A percentile compares a stretch with the other conserved stretches of the same genome.
phyloP scores from a whole-genome alignment of 345 rosid genomes.

The Hypericum androsaemum region DNA sequence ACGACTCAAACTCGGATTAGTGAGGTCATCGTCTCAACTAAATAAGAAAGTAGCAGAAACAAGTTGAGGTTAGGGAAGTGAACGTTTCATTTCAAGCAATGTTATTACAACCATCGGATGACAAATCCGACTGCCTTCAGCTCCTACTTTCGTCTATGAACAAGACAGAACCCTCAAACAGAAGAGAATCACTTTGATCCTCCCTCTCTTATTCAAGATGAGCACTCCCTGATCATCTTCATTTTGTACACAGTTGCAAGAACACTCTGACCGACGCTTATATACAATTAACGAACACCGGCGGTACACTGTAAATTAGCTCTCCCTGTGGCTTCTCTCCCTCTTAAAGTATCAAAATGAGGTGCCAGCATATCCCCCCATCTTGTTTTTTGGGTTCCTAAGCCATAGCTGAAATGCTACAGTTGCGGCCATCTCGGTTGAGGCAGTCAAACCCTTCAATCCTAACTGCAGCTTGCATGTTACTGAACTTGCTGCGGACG shows the following conservation, averaged over 20 bases:
- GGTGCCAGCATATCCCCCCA: neutral
- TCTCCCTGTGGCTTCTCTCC: neutral
- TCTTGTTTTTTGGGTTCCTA: slow-evolving; percentile 8
- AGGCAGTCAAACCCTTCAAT: slow-evolving; percentile 80
- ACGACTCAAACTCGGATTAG: too few relatives aligned
- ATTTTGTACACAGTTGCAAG: slow-evolving; percentile 16
- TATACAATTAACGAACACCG: slow-evolving; percentile 13
- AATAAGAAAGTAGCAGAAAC: neutral
- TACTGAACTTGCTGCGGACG: slow-evolving; percentile 46
- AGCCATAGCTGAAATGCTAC: slow-evolving; percentile 76
- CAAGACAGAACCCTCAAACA: slow-evolving; percentile 2
- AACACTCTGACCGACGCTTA: slow-evolving; percentile 6
- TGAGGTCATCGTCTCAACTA: too few relatives aligned
- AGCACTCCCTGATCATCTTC: slow-evolving; percentile 16
- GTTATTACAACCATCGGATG: slow-evolving; percentile 8
- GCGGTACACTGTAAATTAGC: slow-evolving; percentile 11
- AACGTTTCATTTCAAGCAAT: slow-evolving; percentile 1
- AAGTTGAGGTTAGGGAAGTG: neutral
- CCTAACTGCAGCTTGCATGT: slow-evolving; percentile 56
- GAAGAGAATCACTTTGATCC: neutral
- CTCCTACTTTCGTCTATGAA: slow-evolving; percentile 7
- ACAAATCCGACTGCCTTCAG: neutral
- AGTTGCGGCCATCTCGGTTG: slow-evolving; percentile 39
- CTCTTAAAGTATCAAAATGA: slow-evolving; percentile 16
- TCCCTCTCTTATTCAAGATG: slow-evolving; percentile 22